These are phyloP conservation scores for Thraustotheca clavata DNA, from an alignment of 352 stramenopile genomes.

Conservation along the genomic window DNA sequence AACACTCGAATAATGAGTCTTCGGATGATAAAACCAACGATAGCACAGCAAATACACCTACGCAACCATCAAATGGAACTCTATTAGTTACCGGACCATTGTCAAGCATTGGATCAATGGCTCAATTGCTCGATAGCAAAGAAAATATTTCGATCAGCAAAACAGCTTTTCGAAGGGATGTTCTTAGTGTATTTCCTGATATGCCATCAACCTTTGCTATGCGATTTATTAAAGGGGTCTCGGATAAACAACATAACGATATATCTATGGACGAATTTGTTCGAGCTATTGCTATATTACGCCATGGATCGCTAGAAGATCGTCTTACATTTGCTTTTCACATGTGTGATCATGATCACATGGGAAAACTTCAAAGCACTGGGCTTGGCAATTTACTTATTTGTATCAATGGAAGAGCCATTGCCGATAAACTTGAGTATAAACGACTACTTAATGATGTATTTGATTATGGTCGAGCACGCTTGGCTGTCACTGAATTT, in stretches of 20 bases:
- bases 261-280: slow-evolving; percentile 87
- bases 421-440: slow-evolving; percentile 68
- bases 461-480: slow-evolving; percentile 71
- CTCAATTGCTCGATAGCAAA: background rate
- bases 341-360: slow-evolving; percentile 84
- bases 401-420: slow-evolving; percentile 61
- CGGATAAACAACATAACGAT: slow-evolving; percentile 68
- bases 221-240: slow-evolving; percentile 83
- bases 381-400: slow-evolving; percentile 80
- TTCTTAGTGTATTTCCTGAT: slow-evolving; percentile 81
- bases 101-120: background rate
- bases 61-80: background rate
- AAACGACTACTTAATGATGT: slow-evolving; percentile 62
- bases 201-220: slow-evolving; percentile 86
- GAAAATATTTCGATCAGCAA: slow-evolving; percentile 67
- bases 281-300: slow-evolving; percentile 64
- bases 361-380: slow-evolving; percentile 78
- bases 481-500: slow-evolving; percentile 69
- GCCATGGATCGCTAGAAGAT: slow-evolving; percentile 62
- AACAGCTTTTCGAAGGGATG: slow-evolving; percentile 74
- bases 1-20: slow-evolving; percentile 36
- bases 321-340: slow-evolving; percentile 75
- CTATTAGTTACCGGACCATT: background rate
- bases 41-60: background rate
- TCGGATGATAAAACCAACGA: background rate